phyloP scores from a whole-genome alignment of 768 basidiomycete species.

The Rhodotorula toruloides region DNA sequence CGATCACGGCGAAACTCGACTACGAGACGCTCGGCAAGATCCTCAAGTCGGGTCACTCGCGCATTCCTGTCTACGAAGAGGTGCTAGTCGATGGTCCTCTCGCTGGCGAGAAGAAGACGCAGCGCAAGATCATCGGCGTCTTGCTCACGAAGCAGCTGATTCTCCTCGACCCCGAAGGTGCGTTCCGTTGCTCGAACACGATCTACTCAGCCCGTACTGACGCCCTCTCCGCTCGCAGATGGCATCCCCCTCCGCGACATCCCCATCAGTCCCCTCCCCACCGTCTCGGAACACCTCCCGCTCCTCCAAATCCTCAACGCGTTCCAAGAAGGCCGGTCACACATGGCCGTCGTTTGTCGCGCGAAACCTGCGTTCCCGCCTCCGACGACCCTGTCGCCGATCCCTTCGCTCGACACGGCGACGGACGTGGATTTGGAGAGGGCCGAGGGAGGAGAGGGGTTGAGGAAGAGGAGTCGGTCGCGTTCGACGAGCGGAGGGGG shows the following conservation, averaged over 20 bases:
- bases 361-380: slow-evolving; percentile 6
- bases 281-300: slow-evolving; percentile 79
- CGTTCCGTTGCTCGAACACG: background rate
- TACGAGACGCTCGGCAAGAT: slow-evolving; percentile 72
- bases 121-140: slow-evolving; percentile 79
- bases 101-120: slow-evolving; percentile 47
- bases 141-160: slow-evolving; percentile 74
- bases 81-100: background rate
- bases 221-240: slow-evolving; percentile 51
- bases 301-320: slow-evolving; percentile 76
- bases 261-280: slow-evolving; percentile 77
- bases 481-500: slow-evolving; percentile 1
- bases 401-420: slow-evolving; percentile 2
- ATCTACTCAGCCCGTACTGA: background rate
- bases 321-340: slow-evolving; percentile 83
- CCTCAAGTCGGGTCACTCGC: slow-evolving; percentile 73
- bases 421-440: slow-evolving; percentile 38
- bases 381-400: background rate
- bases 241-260: slow-evolving; percentile 75
- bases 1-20: slow-evolving; percentile 74
- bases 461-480: background rate
- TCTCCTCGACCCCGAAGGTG: slow-evolving; percentile 76
- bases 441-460: slow-evolving; percentile 34
- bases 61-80: slow-evolving; percentile 63
- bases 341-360: slow-evolving; percentile 73